Percentiles rank a stretch among this genome's conserved stretches.
Evolutionary conservation across 2,329 filamentous ascomycete species (phyloP).

Genomic region (Gaeumannomyces sp.): DNA sequence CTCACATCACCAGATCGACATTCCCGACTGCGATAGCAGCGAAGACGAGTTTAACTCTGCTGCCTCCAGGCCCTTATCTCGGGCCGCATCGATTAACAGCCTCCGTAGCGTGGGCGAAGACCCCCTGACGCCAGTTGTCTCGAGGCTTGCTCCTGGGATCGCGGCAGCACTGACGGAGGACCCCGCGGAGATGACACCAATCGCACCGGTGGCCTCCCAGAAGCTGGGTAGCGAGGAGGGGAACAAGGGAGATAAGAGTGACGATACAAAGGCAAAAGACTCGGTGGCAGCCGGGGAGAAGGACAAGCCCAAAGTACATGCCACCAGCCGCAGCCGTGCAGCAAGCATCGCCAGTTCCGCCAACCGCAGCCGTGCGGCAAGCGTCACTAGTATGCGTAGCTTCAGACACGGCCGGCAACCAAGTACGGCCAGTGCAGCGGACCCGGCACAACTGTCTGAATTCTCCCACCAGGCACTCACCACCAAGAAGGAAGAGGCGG

Average conservation of each 20-base stretch:
- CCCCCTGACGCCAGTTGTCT: constrained; percentile 20
- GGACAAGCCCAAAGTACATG: neutral
- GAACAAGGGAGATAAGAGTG: neutral
- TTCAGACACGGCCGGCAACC: constrained; percentile 24
- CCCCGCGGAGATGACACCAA: constrained; percentile 5
- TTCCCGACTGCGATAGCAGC: constrained; percentile 19
- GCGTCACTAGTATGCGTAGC: constrained; percentile 20
- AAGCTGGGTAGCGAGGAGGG: neutral
- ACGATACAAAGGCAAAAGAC: neutral
- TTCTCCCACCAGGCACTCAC: constrained; percentile 84
- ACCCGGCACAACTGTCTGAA: constrained; percentile 55
- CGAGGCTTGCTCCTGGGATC: constrained; percentile 14
- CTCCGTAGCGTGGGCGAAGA: constrained; percentile 16
- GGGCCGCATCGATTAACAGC: constrained; percentile 8
- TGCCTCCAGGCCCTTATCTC: constrained; percentile 18
- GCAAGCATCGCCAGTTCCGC: constrained; percentile 25
- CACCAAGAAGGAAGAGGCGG: constrained; percentile 46
- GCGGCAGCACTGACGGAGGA: neutral
- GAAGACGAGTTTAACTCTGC: constrained; percentile 23
- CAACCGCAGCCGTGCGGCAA: constrained; percentile 26
- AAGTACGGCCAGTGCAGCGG: constrained; percentile 27
- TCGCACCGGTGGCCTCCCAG: neutral
- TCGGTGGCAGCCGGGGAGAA: neutral
- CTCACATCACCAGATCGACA: constrained; percentile 5
- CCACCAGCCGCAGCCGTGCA: constrained; percentile 23